These are phyloP conservation scores for Nakazawaea anatomiae DNA, from an alignment of 805 yeast genomes.

Conservation along the genomic window DNA sequence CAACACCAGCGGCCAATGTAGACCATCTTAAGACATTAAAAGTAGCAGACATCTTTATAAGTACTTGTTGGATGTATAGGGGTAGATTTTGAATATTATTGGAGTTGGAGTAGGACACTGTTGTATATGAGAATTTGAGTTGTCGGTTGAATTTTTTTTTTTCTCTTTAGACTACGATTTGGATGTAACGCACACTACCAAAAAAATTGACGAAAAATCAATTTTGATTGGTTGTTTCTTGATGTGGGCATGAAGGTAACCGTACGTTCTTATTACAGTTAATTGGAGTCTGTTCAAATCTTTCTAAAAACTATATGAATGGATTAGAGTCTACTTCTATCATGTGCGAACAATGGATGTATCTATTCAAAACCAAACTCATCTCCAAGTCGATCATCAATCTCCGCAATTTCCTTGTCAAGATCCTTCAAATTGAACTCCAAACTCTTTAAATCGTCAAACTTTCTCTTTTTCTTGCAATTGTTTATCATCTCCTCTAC, in stretches of 20 bases:
- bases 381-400: slow-evolving; percentile 53
- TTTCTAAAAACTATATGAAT: too few species aligned
- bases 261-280: too few species aligned
- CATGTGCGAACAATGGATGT: too few species aligned
- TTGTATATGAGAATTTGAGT: too few species aligned
- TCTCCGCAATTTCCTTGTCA: slow-evolving; percentile 35
- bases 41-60: slow-evolving; percentile 21
- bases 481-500: slow-evolving; percentile 59
- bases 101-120: neutral
- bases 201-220: too few species aligned
- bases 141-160: neutral
- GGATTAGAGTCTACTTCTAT: too few species aligned
- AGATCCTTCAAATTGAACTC: slow-evolving; percentile 55
- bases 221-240: too few species aligned
- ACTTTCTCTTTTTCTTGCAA: slow-evolving; percentile 60
- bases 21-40: slow-evolving; percentile 82
- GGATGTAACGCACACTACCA: neutral
- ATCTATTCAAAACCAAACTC: slow-evolving; percentile 20
- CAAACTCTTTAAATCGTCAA: slow-evolving; percentile 68
- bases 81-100: neutral
- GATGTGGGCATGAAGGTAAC: too few species aligned
- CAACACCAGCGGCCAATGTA: slow-evolving; percentile 81
- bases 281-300: too few species aligned
- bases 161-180: neutral
- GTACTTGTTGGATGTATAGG: too few species aligned